Evolutionary conservation across 192 early-diverging fungal genomes (phyloP).

Genomic region (Neocallimastix lanati): DNA sequence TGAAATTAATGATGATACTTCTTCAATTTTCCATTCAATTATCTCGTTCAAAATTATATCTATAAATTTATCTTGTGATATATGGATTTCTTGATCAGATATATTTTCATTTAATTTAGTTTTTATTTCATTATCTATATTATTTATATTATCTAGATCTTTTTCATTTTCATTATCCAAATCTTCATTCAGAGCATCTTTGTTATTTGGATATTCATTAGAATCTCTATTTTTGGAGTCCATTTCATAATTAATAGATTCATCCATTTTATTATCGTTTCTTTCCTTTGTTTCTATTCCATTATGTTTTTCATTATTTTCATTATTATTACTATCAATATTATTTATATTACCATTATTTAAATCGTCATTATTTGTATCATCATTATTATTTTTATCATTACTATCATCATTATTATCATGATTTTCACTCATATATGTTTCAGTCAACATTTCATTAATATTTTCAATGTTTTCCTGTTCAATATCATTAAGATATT

Average conservation of each 20-base stretch:
- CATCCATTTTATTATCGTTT: no score
- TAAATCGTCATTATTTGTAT: no score
- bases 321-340: background rate
- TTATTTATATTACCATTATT: no score
- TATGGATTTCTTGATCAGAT: background rate
- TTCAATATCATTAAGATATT: background rate
- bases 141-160: background rate
- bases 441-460: background rate
- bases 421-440: background rate
- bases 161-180: no score
- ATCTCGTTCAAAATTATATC: background rate
- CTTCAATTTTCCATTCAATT: background rate
- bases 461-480: background rate
- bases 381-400: no score
- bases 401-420: no score
- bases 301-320: background rate
- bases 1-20: background rate
- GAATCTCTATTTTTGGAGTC: no score
- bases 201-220: no score
- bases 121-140: background rate
- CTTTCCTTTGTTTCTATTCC: no score
- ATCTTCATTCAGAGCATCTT: no score
- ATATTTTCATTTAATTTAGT: background rate
- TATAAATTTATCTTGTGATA: background rate
- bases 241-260: no score